phyloP scores from a whole-genome alignment of 345 rosid genomes.

The Theobroma cacao region DNA sequence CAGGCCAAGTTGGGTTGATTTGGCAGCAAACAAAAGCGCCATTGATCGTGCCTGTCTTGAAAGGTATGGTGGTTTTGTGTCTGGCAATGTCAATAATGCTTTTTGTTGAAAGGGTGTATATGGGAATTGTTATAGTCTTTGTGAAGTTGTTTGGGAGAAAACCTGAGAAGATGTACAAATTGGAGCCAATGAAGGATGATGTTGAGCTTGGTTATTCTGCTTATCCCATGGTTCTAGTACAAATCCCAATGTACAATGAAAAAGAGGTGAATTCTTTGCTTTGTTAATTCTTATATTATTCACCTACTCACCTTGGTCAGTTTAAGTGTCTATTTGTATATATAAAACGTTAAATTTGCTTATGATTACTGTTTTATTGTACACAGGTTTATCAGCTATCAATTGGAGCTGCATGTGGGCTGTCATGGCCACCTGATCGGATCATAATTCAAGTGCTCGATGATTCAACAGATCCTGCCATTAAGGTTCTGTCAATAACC shows the following conservation, averaged over 20 bases:
- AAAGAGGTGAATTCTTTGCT: constrained; percentile 37
- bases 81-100: constrained; percentile 57
- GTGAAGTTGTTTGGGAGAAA: constrained; percentile 42
- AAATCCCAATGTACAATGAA: constrained; percentile 77
- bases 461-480: constrained; percentile 70
- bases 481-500: constrained; percentile 37
- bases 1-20: constrained; percentile 32
- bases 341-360: background rate
- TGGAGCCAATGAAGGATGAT: constrained; percentile 61
- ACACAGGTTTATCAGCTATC: constrained; percentile 70
- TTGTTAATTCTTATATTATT: background rate
- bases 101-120: constrained; percentile 56
- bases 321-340: background rate
- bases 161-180: constrained; percentile 54
- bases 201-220: constrained; percentile 48
- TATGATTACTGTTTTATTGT: background rate
- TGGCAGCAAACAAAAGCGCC: constrained; percentile 57
- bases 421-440: constrained; percentile 83
- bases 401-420: constrained; percentile 86
- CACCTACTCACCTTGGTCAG: no score
- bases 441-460: constrained; percentile 86
- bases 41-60: constrained; percentile 51
- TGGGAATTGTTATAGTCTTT: constrained; percentile 47
- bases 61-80: constrained; percentile 42
- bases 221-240: constrained; percentile 63